Percentiles rank a stretch among this genome's conserved stretches.
phyloP scores from a whole-genome alignment of 179 eudicot genomes.

The Nepenthes alata region DNA sequence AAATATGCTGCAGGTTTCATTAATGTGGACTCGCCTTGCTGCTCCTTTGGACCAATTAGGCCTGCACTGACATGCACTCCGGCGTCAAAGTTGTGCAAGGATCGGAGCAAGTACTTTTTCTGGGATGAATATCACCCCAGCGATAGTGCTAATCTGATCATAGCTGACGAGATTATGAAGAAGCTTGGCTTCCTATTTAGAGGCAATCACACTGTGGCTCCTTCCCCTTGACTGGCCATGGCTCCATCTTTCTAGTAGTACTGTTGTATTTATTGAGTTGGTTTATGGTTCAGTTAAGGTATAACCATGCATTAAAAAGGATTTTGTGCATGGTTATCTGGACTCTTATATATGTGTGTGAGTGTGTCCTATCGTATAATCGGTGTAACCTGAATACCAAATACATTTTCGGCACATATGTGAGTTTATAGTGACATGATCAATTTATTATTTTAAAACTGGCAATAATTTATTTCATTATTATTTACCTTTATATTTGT shows the following conservation, averaged over 20 bases:
- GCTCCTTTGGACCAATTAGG: slow-evolving; percentile 70
- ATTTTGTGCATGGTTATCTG: too few relatives aligned
- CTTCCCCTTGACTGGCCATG: slow-evolving; percentile 42
- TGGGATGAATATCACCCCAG: slow-evolving; percentile 99
- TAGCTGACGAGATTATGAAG: slow-evolving; percentile 59
- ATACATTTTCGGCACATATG: too few relatives aligned
- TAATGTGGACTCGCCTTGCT: slow-evolving; percentile 80
- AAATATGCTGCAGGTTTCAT: slow-evolving; percentile 38
- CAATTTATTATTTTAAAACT: too few relatives aligned
- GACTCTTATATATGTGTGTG: too few relatives aligned
- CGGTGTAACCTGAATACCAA: too few relatives aligned
- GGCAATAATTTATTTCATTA: too few relatives aligned
- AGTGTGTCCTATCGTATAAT: too few relatives aligned
- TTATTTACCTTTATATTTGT: too few relatives aligned
- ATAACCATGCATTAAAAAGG: too few relatives aligned
- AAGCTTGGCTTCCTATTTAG: slow-evolving; percentile 41
- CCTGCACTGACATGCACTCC: slow-evolving; percentile 89
- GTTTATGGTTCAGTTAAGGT: too few relatives aligned
- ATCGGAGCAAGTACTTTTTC: slow-evolving; percentile 80
- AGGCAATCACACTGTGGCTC: slow-evolving; percentile 17
- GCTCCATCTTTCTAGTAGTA: slow-evolving; percentile 17
- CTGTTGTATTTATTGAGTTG: too few relatives aligned
- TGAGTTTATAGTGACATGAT: too few relatives aligned
- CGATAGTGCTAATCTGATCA: slow-evolving; percentile 61
- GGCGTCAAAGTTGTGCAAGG: slow-evolving; percentile 61